phyloP scores from a whole-genome alignment of 23 red algal species.

The Cyanidiococcus yangmingshanensis region DNA sequence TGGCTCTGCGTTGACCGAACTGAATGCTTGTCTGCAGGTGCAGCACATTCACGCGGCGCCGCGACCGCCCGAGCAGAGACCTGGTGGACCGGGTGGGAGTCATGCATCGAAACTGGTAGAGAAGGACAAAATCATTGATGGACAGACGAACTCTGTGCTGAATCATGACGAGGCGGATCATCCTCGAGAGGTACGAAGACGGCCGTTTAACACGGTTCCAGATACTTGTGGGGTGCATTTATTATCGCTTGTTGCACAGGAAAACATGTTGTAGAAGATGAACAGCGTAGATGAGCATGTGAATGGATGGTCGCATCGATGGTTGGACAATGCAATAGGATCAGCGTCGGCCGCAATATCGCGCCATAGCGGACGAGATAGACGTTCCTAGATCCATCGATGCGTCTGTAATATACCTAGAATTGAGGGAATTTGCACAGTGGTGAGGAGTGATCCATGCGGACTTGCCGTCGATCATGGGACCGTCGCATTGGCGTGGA shows the following conservation, averaged over 20 bases:
- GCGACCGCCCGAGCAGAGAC: background rate
- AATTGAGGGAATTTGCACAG: no score
- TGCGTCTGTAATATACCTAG: no score
- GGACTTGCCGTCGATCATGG: no score
- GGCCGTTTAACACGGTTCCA: constrained; percentile 21
- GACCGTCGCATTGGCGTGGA: no score
- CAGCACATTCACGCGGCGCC: background rate
- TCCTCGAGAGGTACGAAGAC: background rate
- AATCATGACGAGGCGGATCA: background rate
- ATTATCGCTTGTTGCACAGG: constrained; percentile 36
- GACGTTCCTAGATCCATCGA: no score
- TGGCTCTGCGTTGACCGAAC: background rate
- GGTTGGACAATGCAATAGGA: no score
- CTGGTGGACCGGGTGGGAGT: background rate
- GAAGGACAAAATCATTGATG: background rate
- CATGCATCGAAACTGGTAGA: background rate
- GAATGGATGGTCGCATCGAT: background rate
- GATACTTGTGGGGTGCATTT: constrained; percentile 30
- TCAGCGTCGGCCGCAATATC: no score
- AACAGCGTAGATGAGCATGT: background rate
- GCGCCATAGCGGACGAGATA: no score
- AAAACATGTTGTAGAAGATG: constrained; percentile 2
- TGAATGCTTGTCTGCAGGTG: background rate
- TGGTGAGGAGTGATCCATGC: no score
- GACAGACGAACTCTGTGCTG: background rate